Evolutionary conservation across 352 stramenopile genomes (phyloP), one percentile per base, ranked within the genome.

Genomic region (Phytophthora melonis): DNA sequence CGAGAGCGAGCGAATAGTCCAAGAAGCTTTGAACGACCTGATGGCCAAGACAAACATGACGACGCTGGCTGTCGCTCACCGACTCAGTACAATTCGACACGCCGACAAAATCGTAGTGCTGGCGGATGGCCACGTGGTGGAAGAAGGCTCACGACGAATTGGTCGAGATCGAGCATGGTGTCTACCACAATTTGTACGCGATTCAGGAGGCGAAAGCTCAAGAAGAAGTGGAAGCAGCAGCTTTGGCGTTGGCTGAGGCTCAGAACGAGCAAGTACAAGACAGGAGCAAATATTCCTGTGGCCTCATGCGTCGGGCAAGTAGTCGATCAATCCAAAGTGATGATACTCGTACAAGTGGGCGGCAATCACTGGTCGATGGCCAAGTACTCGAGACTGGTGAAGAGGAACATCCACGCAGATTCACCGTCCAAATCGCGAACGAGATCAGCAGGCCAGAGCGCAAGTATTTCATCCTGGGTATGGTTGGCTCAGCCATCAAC

Each of bases 51-150:
- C 76, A 0, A 76, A 81, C 19, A 89, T 88, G 32, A 99, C 98
- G 39, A 69, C 69, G 5, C 58, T 85, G 60, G 60, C 75, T 3
- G 97, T 98, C 61, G 97, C 97, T 0, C 97, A 99, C 78, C 84
- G 96, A 3, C 72, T 99, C 21, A 95, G 55, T 11, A 92, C 84
- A 9, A 74, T 93, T n/a, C 81, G 81, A 3, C 58, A 43, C 16
- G 58, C 58, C 18, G 58, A 65, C 9, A 65, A 57, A 16, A 65
- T 65, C 16, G 63, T 84, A 1, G 45, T 52, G 14, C 45, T 52
- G 3, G 45, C 45, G 1, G 45, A 52, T 21, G 45, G 45, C 45
- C 36, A 43, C n/a, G 45, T 52, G 14, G 45, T 52, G 7, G 45
- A 52, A 52, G 45, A 52, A 52, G 45, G 36, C 5, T 6, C 36